A percentile compares a stretch with the other conserved stretches of the same genome.
Evolutionary conservation across 176 grass and related monocot genomes (phyloP).

Genomic region (Saccharum spontaneum): DNA sequence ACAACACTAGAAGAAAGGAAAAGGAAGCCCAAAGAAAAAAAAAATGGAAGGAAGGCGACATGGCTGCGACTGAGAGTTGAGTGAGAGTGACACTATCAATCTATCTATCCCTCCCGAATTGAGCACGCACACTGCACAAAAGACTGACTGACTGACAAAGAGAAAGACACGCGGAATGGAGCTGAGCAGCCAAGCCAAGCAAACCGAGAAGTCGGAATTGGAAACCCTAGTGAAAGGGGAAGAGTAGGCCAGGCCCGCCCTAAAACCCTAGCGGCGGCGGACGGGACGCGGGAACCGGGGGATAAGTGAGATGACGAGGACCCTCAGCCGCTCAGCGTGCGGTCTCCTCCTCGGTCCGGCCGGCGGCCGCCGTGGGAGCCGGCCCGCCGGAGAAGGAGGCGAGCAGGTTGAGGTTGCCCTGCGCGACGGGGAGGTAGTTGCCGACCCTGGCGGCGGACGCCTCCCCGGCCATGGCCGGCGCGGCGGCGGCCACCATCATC

Average conservation of each 20-base stretch:
- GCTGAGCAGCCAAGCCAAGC: not conserved
- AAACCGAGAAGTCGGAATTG: not conserved
- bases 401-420: slow-evolving; percentile 92
- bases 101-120: not conserved
- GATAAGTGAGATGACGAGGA: not conserved
- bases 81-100: not conserved
- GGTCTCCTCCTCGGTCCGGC: slow-evolving; percentile 51
- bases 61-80: not conserved
- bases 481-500: slow-evolving; percentile 51
- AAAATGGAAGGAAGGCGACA: not conserved
- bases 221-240: slow-evolving; percentile 25
- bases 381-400: slow-evolving; percentile 73
- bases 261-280: slow-evolving; percentile 34
- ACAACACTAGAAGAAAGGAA: slow-evolving; percentile 22
- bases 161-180: not conserved
- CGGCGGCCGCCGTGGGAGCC: not conserved
- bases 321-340: slow-evolving; percentile 38
- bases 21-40: not conserved
- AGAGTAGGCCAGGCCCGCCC: not conserved
- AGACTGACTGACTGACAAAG: not conserved
- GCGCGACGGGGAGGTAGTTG: slow-evolving; percentile 85
- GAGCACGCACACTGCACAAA: not conserved
- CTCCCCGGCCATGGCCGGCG: slow-evolving; percentile 34
- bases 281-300: not conserved
- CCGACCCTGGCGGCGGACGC: slow-evolving; percentile 85